phyloP scores from a whole-genome alignment of 1,284 basidiomycete species.

The Paramarasmius palmivorus region DNA sequence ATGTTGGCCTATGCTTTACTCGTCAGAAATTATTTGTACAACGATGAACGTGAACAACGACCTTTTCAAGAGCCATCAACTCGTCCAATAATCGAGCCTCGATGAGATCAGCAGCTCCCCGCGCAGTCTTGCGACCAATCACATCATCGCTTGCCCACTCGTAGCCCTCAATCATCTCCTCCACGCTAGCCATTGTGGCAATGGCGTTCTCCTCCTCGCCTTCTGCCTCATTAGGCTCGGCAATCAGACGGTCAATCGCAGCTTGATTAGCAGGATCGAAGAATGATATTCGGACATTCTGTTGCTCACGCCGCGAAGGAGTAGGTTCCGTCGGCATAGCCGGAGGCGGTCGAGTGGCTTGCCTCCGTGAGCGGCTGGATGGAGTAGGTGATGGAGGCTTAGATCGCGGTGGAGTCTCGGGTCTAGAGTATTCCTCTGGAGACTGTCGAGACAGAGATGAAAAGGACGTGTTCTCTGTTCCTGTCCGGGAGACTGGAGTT shows the following conservation, averaged over 20 bases:
- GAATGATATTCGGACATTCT: slow-evolving; percentile 74
- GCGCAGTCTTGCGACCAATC: slow-evolving; percentile 56
- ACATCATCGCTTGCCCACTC: slow-evolving; percentile 87
- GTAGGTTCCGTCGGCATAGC: slow-evolving; percentile 21
- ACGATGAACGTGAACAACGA: slow-evolving; percentile 31
- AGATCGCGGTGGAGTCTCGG: slow-evolving; percentile 23
- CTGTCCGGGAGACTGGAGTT: slow-evolving; percentile 9
- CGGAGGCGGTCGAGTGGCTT: slow-evolving; percentile 10
- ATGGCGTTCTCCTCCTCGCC: slow-evolving; percentile 74
- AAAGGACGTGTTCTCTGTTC: slow-evolving; percentile 6
- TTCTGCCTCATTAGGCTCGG: slow-evolving; percentile 54
- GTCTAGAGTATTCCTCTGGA: slow-evolving; percentile 2
- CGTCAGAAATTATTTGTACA: neutral
- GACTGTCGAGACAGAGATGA: slow-evolving; percentile 5
- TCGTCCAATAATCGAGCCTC: slow-evolving; percentile 87
- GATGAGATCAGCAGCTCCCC: slow-evolving; percentile 85
- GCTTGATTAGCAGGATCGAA: slow-evolving; percentile 78
- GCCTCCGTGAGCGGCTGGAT: slow-evolving; percentile 22
- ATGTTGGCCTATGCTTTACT: slow-evolving; percentile 77
- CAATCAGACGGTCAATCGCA: slow-evolving; percentile 71
- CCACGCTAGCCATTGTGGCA: slow-evolving; percentile 86
- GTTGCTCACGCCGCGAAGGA: slow-evolving; percentile 52
- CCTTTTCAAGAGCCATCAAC: slow-evolving; percentile 88
- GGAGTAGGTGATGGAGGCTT: slow-evolving; percentile 31
- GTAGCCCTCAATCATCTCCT: slow-evolving; percentile 98